Percentiles rank a stretch among this genome's conserved stretches.
phyloP scores from a whole-genome alignment of 805 yeast species.

The Yarrowia bubula region DNA sequence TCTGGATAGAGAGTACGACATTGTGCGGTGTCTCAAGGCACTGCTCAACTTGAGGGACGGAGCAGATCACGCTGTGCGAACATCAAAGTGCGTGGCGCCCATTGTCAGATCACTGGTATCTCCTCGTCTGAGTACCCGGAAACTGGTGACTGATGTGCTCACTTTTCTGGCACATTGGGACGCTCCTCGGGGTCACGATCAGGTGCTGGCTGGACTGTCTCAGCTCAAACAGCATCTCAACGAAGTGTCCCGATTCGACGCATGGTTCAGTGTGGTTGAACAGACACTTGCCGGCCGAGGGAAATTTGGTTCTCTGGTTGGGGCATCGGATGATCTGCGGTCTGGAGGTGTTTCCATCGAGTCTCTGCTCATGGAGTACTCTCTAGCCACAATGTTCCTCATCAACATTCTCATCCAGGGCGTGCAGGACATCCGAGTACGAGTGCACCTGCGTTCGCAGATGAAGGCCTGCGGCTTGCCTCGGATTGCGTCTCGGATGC shows the following conservation, averaged over 20 bases:
- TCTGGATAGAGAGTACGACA: conserved; percentile 68
- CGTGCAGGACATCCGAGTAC: conserved; percentile 36
- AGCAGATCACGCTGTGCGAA: conserved; percentile 51
- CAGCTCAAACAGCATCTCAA: conserved; percentile 43
- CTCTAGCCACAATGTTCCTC: conserved; percentile 66
- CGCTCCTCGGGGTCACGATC: conserved; percentile 51
- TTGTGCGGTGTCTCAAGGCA: conserved; percentile 76
- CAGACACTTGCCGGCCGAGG: conserved; percentile 82
- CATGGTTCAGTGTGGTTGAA: conserved; percentile 68
- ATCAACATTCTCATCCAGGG: conserved; percentile 54
- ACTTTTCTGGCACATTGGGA: conserved; percentile 52
- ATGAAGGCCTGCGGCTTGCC: conserved; percentile 58
- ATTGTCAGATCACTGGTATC: conserved; percentile 73
- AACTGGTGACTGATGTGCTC: conserved; percentile 74
- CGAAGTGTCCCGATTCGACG: conserved; percentile 50
- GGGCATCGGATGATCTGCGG: conserved; percentile 81
- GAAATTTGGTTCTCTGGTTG: conserved; percentile 84
- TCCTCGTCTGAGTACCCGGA: conserved; percentile 70
- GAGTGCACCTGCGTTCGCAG: conserved; percentile 60
- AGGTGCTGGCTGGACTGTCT: conserved; percentile 55
- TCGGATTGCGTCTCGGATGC: conserved; percentile 52
- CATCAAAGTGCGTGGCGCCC: conserved; percentile 53
- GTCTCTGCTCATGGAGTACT: conserved; percentile 65
- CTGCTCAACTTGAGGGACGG: conserved; percentile 64
- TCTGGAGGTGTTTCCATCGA: conserved; percentile 53